Base-by-base conservation (phyloP, 805 yeast species). In the Torulaspora franciscae region DNA sequence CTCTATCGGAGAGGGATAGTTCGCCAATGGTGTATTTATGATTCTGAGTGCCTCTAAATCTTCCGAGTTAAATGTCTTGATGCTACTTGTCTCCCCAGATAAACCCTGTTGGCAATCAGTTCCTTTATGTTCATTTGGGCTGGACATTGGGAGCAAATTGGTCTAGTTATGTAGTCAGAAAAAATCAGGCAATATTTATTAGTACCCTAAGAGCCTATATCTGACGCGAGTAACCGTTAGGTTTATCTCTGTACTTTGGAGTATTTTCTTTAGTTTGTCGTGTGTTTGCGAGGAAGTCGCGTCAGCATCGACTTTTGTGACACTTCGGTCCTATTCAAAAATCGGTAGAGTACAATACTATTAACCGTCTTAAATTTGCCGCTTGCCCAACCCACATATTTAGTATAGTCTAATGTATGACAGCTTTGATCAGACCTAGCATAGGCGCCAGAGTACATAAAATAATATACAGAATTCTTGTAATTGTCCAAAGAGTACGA, bases 1-100 rank as follows among this genome's bases (percentile, higher is more conserved):
- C 4, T 26, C 38, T 36, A 40, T 36, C 6, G 42, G 36, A 1
- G 50, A 43, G 14, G 47, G 50, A 13, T 40, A 33, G 17, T 40
- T 47, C 6, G 27, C 50, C 22, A 43, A 17, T 3, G 50, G 50
- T 3, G 33, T 29, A 26, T 26, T 32, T 6, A 46, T 28, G 7
- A 34, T 41, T 7, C 40, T 40, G 10, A 35, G 22, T 17, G 35
- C 11, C 11, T 39, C 28, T 14, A 35, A 13, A 32, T 46, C 39
- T 7, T 30, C 25, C 4, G 50, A 40, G 14, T 37, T 26, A 13
- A 46, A 46, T 7, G 42, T 39, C 32, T 32, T 24, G 27, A 46
- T 19, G 17, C 50, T 46, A 7, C 22, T 19, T 19, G 5, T 19
- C 22, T 19, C 22, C 5, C 5, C 22, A 3, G 5, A 19, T 19